Base-by-base conservation (phyloP, 257 asterid genomes). In the Agastache rugosa region DNA sequence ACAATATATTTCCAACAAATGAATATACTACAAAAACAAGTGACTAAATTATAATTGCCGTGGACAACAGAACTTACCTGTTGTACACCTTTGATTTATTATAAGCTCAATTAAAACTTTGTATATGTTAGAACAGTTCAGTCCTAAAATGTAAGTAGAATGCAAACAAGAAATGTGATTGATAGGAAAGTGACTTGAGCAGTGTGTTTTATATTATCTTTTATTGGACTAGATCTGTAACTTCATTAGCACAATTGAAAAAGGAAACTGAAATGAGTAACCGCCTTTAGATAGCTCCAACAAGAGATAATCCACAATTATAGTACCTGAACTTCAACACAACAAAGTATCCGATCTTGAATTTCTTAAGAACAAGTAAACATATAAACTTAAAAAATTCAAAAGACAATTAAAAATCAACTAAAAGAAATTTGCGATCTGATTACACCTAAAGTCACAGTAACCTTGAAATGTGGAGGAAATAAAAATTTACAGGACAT, bases 391-490 rank as follows among this genome's bases (percentile, higher is more conserved):
- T 15, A 11, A 16, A 27, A 23, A 8, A 10, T 9, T 17, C 73
- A 55, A 44, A 16, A n/a, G 16, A 42, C 47, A 31, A 31, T n/a
- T 12, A 27, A 29, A 39, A 48, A 67, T 67, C 48, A 37, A 66
- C 10, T 12, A 16, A 16, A 77, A 70, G 48, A 1, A 50, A 47
- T 60, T 54, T 20, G 3, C 27, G 25, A 44, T 44, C 5, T 20
- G 35, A 42, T 54, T 16, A 35, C 4, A 61, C 54, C 20, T 39
- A 14, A 19, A 54, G 2, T n/a, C 22, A 53, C 75, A 41, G 47
- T 22, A 66, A 91, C 97, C 96, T 93, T 93, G 81, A 91, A 89
- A 86, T 91, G 96, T 2, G 93, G 88, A 80, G 96, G 96, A 35
- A 91, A 61, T 1, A 39, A 11, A 54, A 20, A 71, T 41, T 31